These are phyloP conservation scores for Talaromyces proteolyticus DNA, from an alignment of 495 filamentous ascomycete genomes.

Conservation along the genomic window DNA sequence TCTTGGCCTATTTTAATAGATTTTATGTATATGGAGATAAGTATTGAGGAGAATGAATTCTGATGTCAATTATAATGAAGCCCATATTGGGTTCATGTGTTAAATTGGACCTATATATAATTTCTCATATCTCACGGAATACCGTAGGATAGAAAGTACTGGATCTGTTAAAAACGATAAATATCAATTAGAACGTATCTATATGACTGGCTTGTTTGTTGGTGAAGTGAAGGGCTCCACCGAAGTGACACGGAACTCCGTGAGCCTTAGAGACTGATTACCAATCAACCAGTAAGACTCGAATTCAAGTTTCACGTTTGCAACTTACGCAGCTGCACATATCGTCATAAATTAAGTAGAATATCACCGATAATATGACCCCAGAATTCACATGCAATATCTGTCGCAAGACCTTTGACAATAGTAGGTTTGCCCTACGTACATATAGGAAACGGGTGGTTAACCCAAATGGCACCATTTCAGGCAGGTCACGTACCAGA, in stretches of 20 bases:
- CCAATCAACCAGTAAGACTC: background rate
- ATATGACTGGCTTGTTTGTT: background rate
- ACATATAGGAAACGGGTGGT: background rate
- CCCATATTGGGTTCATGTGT: background rate
- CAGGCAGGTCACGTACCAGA: constrained; percentile 1
- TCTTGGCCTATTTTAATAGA: background rate
- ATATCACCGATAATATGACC: background rate
- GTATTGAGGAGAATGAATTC: no score
- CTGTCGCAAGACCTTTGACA: constrained; percentile 1
- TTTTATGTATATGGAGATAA: no score
- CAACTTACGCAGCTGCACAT: background rate
- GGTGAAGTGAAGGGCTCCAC: background rate
- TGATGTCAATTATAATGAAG: background rate
- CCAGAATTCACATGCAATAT: background rate
- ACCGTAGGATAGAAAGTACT: background rate
- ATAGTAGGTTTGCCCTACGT: background rate
- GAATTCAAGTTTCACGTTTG: background rate
- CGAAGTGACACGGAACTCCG: constrained; percentile 1
- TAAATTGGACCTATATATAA: background rate
- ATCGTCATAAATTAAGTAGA: background rate
- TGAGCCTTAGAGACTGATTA: background rate
- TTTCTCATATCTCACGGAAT: background rate
- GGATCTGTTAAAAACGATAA: background rate
- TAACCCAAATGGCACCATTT: background rate
- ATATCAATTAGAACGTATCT: background rate